Evolutionary conservation across 2,329 filamentous ascomycete species (phyloP), one percentile per base, ranked within the genome.

Genomic region (Podosphaera xanthii): DNA sequence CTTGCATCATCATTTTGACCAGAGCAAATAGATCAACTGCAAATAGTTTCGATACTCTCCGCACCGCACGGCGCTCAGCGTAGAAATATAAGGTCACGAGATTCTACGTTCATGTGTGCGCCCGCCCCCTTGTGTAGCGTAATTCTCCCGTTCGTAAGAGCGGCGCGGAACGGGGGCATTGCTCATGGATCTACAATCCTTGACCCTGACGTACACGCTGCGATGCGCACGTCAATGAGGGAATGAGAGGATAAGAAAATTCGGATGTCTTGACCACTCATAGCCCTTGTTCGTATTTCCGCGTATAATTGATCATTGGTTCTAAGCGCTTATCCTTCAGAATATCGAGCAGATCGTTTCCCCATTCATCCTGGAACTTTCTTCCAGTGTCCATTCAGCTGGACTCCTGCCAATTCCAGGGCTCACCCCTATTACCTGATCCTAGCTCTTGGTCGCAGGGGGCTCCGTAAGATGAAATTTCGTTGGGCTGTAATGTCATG

Each of bases 31-130:
- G 22, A 22, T 22, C 22, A 22, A 22, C 22, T 22, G 22, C 22
- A 22, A 22, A 31, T 30, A 36, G 22, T 40, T 10, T 57, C 48
- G 14, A 46, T 22, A n/a, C 10, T 12, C 42, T 14, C 57, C 61
- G 63, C 62, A 66, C 64, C 64, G 63, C 63, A 58, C 58, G 46
- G 46, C 35, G 61, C 61, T 61, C 60, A 50, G 62, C 59, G 8
- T 9, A 52, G 7, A 5, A 46, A 61, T 22, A 33, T 58, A 53
- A 63, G 38, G 61, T 67, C 66, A 67, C 63, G 61, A 62, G 65
- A 66, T 59, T 54, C 59, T 52, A 60, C 38, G 30, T 50, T 63
- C 62, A 67, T 67, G 66, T 65, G 66, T 59, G 62, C 59, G 64
- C 56, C 65, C 65, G 65, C n/a, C 40, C 40, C 5, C 62, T 64